Evolutionary conservation across 768 basidiomycete genomes (phyloP).

Genomic region (Tulasnella calospora): DNA sequence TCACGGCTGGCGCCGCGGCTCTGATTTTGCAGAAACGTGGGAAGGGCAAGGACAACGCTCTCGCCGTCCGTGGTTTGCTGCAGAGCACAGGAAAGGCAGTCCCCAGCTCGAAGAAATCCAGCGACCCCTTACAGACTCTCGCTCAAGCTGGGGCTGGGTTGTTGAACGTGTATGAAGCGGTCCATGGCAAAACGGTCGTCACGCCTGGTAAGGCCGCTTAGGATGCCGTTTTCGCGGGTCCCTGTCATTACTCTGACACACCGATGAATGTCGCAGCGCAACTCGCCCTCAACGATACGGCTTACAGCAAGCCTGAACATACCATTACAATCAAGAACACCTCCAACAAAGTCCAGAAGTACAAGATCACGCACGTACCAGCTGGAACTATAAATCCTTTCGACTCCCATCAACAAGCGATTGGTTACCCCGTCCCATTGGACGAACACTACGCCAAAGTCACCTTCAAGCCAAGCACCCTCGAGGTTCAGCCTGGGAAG

Average conservation of each 20-base stretch:
- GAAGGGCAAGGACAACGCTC: background rate
- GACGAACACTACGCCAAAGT: conserved; percentile 42
- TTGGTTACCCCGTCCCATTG: conserved; percentile 51
- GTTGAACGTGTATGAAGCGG: conserved; percentile 37
- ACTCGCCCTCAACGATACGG: conserved; percentile 43
- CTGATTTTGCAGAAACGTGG: conserved; percentile 27
- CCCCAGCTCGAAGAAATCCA: conserved; percentile 1
- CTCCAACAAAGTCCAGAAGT: conserved; percentile 43
- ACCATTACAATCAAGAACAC: conserved; percentile 45
- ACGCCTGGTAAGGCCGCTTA: conserved; percentile 29
- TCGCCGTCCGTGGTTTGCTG: background rate
- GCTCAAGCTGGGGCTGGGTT: conserved; percentile 31
- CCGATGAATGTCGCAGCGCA: background rate
- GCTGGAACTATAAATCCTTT: conserved; percentile 51
- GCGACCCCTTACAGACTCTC: conserved; percentile 27
- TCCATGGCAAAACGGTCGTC: conserved; percentile 35
- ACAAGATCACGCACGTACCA: conserved; percentile 51
- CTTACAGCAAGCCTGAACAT: conserved; percentile 23
- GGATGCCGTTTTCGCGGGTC: no score
- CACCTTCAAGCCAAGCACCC: conserved; percentile 33
- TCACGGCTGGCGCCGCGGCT: conserved; percentile 29
- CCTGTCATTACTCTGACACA: no score
- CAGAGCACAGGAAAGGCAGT: conserved; percentile 29
- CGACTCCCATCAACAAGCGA: conserved; percentile 46
- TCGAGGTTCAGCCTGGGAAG: conserved; percentile 41